These are phyloP conservation scores for Hirsutella thompsonii DNA, from an alignment of 2,329 filamentous ascomycete species.

Conservation along the genomic window DNA sequence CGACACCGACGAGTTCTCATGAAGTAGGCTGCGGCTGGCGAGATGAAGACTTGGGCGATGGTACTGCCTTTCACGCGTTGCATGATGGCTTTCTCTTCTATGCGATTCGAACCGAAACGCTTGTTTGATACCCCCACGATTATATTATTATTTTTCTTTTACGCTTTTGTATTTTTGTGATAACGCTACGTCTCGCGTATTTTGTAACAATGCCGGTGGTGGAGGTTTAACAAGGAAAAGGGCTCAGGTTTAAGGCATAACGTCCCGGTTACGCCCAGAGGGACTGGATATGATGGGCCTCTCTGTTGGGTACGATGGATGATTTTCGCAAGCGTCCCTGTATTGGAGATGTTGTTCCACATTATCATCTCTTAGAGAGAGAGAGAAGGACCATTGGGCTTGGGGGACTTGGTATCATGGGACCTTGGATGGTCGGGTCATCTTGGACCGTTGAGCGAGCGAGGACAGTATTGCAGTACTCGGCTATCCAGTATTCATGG, in stretches of 20 bases:
- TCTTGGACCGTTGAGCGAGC: too few relatives aligned
- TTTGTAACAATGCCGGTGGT: background rate
- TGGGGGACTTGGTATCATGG: too few relatives aligned
- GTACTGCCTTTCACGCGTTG: background rate
- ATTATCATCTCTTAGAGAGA: too few relatives aligned
- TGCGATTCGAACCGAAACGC: background rate
- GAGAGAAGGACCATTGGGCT: too few relatives aligned
- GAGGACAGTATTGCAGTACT: too few relatives aligned
- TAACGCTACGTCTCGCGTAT: background rate
- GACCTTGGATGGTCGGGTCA: too few relatives aligned
- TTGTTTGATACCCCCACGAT: conserved; percentile 1
- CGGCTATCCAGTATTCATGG: too few relatives aligned
- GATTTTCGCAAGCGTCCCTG: too few relatives aligned
- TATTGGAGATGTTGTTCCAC: too few relatives aligned
- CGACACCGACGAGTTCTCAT: conserved; percentile 34
- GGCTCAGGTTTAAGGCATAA: too few relatives aligned
- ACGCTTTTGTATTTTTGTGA: background rate
- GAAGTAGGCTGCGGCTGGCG: conserved; percentile 7
- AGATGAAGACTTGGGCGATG: background rate
- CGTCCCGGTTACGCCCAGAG: background rate
- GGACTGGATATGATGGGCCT: background rate
- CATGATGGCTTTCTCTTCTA: background rate
- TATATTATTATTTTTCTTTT: background rate
- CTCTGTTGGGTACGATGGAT: too few relatives aligned
- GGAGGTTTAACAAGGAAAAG: background rate